Evolutionary conservation across 768 basidiomycete species (phyloP).

Genomic region (Leccinellum rugosiceps): DNA sequence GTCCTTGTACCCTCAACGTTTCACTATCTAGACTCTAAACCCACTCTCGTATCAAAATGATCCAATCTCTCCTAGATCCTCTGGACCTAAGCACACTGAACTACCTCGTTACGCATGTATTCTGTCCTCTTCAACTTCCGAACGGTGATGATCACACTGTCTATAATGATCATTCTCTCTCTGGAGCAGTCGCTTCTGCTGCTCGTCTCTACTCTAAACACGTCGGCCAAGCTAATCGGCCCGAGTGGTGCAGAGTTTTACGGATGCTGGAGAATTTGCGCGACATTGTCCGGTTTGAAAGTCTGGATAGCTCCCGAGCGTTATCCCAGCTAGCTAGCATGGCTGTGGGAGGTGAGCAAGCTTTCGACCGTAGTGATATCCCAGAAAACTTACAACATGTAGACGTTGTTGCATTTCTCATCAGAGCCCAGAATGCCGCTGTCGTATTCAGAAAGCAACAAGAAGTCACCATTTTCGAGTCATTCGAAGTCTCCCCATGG

Average conservation of each 20-base stretch:
- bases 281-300: slow-evolving; percentile 6
- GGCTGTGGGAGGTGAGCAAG: slow-evolving; percentile 4
- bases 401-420: slow-evolving; percentile 31
- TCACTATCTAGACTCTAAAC: neutral
- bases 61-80: neutral
- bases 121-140: slow-evolving; percentile 35
- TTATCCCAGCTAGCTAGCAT: slow-evolving; percentile 6
- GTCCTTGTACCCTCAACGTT: neutral
- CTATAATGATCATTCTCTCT: slow-evolving; percentile 26
- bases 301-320: slow-evolving; percentile 4
- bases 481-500: slow-evolving; percentile 40
- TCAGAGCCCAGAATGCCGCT: neutral
- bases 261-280: neutral
- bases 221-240: neutral
- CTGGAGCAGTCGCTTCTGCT: slow-evolving; percentile 16
- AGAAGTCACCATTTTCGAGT: slow-evolving; percentile 24
- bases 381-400: neutral
- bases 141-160: slow-evolving; percentile 27
- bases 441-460: neutral
- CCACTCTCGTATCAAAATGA: neutral
- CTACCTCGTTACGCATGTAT: slow-evolving; percentile 39
- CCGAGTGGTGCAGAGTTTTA: neutral
- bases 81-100: neutral
- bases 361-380: neutral
- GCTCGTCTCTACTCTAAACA: slow-evolving; percentile 15